Base-by-base conservation (phyloP, 2,329 filamentous ascomycete genomes). In the Neopestalotiopsis sp. region DNA sequence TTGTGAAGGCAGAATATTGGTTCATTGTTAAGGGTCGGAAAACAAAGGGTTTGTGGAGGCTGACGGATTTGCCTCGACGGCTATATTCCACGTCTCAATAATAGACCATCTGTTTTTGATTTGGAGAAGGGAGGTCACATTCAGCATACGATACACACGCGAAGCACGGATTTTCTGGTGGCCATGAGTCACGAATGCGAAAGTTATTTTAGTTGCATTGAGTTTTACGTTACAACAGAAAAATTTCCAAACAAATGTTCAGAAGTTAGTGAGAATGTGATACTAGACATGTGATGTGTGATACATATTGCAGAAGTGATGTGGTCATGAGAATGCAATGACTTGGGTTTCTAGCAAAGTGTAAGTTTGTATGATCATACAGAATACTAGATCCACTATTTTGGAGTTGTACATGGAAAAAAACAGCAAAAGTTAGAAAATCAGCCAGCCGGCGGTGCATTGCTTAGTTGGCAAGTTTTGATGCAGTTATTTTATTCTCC, bases 401-500 rank as follows among this genome's bases (percentile, higher is more conserved):
- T 32, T 64, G 38, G 20, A 64, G 63, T 65, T 30, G 63, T 30
- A 58, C 63, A 4, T 28, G 34, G 34, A 38, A 10, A 38, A 10
- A 38, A 38, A 3, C 24, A 28, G 24, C 24, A 56, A 56, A 28
- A 34, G 57, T 14, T 24, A 14, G 13, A 28, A 28, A 28, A 28
- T 28, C 63, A 20, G 20, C 45, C 34, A 28, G 24, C 20, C 5
- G 13, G 45, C 63, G 63, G 24, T 17, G n/a, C 24, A 14, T 45
- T 20, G 30, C 5, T 34, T 65, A 34, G 28, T 34, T 30, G 7
- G 14, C 20, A 20, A 17, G 9, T 53, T 53, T 53, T 9, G 45
- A 53, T 53, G 45, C 17, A 20, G 14, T 53, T 17, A 9, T 53
- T 53, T 53, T 56, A 66, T 66, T 66, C 61, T 66, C 63, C 63